Conservation (phyloP, 352 stramenopile species). For the Phytophthora quininea region DNA sequence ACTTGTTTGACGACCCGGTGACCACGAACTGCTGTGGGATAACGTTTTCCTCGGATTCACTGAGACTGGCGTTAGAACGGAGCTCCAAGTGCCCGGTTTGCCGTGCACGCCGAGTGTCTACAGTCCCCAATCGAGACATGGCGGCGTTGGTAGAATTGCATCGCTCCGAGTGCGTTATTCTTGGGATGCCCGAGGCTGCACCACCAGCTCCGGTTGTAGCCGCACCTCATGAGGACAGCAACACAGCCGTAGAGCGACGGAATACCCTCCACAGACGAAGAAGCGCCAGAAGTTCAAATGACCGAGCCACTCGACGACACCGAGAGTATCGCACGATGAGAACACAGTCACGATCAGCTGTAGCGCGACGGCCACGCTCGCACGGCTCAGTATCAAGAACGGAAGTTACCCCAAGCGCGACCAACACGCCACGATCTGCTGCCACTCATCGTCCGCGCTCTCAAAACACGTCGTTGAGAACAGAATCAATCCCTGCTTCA, state of each 20-base stretch:
- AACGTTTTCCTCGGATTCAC: slow-evolving; percentile 10
- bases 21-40: slow-evolving; percentile 19
- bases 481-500: too few species aligned
- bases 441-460: neutral
- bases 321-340: neutral
- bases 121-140: slow-evolving; percentile 15
- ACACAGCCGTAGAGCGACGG: neutral
- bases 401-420: neutral
- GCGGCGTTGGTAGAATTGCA: slow-evolving; percentile 23
- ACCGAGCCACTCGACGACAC: neutral
- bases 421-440: neutral
- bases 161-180: slow-evolving; percentile 5
- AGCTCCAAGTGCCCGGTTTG: slow-evolving; percentile 18
- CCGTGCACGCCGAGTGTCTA: neutral
- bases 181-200: neutral
- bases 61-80: slow-evolving; percentile 1
- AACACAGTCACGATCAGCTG: neutral
- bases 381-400: neutral
- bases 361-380: neutral
- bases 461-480: too few species aligned
- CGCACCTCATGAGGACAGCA: neutral
- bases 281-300: neutral
- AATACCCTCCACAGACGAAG: neutral
- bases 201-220: neutral
- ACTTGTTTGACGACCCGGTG: slow-evolving; percentile 17